Percentiles rank a stretch among this genome's conserved stretches.
Conservation (phyloP, 352 stramenopile genomes). For the Globisporangium paroecandrum region DNA sequence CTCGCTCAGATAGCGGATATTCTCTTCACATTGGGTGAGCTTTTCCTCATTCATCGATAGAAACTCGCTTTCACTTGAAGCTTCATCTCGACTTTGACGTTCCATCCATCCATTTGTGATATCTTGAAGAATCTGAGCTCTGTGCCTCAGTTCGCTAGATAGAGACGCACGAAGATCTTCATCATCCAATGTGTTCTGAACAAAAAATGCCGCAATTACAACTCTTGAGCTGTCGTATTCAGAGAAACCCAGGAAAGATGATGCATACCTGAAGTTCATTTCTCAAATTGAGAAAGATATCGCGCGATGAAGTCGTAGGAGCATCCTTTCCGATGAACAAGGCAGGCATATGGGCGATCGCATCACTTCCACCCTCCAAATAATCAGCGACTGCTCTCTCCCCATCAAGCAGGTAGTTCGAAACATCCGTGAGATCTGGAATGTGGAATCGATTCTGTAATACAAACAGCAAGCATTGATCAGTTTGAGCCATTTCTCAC, state of each 20-base stretch:
- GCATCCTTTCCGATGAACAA: constrained; percentile 36
- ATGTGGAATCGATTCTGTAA: constrained; percentile 38
- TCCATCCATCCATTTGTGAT: constrained; percentile 34
- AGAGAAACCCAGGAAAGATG: background rate
- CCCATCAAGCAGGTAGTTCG: constrained; percentile 29
- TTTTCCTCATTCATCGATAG: constrained; percentile 50
- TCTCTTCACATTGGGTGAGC: constrained; percentile 54
- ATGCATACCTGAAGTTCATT: constrained; percentile 40
- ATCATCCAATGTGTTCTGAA: constrained; percentile 43
- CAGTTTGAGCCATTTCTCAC: too few species aligned
- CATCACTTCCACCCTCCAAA: constrained; percentile 29
- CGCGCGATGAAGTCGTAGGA: constrained; percentile 18
- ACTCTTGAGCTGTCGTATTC: background rate
- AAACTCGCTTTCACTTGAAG: constrained; percentile 43
- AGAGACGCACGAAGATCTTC: constrained; percentile 56
- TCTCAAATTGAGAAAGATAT: constrained; percentile 33
- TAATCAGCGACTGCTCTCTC: constrained; percentile 36
- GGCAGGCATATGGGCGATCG: constrained; percentile 33
- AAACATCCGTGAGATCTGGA: constrained; percentile 34
- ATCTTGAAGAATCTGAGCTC: constrained; percentile 42
- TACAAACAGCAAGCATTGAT: constrained; percentile 1
- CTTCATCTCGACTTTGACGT: background rate
- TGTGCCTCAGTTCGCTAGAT: constrained; percentile 44
- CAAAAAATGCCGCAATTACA: background rate
- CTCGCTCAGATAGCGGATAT: constrained; percentile 49